These are phyloP conservation scores for Podaxis sp. DNA, from an alignment of 768 basidiomycete species.

Conservation along the genomic window DNA sequence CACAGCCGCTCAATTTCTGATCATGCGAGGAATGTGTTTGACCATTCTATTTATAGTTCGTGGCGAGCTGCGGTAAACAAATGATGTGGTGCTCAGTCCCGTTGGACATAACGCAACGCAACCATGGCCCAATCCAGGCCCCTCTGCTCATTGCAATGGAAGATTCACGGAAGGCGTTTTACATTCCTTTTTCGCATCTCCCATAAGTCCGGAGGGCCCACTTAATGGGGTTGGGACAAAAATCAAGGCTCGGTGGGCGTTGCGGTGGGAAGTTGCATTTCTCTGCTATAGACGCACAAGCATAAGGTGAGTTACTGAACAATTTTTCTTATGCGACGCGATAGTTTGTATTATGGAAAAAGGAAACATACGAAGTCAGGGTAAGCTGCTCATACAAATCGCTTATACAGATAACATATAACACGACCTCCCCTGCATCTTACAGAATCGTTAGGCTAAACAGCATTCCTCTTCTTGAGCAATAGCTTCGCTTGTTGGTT, in stretches of 20 bases:
- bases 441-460: not conserved
- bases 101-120: not conserved
- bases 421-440: not conserved
- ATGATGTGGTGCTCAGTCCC: no score
- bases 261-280: no score
- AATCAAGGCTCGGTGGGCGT: not conserved
- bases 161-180: not conserved
- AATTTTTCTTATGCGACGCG: no score
- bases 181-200: not conserved
- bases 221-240: not conserved
- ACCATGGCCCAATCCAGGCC: not conserved
- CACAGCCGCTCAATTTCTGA: no score
- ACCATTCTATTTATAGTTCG: no score
- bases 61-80: no score
- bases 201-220: no score
- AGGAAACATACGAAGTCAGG: no score
- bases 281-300: no score
- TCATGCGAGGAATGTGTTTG: no score
- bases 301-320: no score
- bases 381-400: not conserved
- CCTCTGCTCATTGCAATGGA: not conserved
- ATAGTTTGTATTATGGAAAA: no score
- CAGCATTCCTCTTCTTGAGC: conserved; percentile 16
- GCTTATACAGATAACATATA: not conserved
- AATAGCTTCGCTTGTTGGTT: conserved; percentile 11